Conservation (phyloP, 225 moss, liverwort and hornwort genomes). For the Climacium dendroides region DNA sequence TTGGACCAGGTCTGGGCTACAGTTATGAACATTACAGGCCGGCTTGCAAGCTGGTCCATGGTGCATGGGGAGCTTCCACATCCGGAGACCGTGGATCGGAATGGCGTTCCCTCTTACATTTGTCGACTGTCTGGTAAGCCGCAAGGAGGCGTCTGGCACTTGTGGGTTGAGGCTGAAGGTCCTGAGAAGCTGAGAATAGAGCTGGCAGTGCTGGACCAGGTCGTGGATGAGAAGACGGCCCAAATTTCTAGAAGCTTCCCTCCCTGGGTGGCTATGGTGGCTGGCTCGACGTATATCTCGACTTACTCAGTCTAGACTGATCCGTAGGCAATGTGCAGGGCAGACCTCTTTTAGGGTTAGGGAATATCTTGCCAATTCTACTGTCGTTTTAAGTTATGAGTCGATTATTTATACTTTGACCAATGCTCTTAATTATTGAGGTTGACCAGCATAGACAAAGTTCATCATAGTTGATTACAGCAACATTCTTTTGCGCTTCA, state of each 20-base stretch:
- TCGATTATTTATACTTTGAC: not conserved
- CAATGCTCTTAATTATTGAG: constrained; percentile 2
- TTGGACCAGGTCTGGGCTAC: constrained; percentile 78
- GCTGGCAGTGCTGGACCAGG: constrained; percentile 81
- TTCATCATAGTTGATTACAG: constrained; percentile 5
- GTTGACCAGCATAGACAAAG: constrained; percentile 1
- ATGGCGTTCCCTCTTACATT: constrained; percentile 65
- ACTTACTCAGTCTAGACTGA: constrained; percentile 44
- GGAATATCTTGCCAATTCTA: not conserved
- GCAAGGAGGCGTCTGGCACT: constrained; percentile 46
- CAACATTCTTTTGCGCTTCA: constrained; percentile 7
- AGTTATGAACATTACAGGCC: constrained; percentile 87
- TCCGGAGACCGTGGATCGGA: constrained; percentile 28
- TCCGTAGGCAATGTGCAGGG: not conserved
- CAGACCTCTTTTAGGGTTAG: not conserved
- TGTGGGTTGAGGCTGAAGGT: constrained; percentile 81
- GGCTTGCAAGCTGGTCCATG: constrained; percentile 74
- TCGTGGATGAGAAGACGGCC: constrained; percentile 40
- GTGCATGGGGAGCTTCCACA: constrained; percentile 58
- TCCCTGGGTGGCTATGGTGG: constrained; percentile 72
- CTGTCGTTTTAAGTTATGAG: not conserved
- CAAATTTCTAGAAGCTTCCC: constrained; percentile 53
- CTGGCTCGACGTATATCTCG: constrained; percentile 72
- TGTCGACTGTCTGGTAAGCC: constrained; percentile 71
- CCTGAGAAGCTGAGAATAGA: constrained; percentile 46